These are phyloP conservation scores for Diaporthe amygdali DNA, from an alignment of 2,329 filamentous ascomycete genomes.

Conservation along the genomic window DNA sequence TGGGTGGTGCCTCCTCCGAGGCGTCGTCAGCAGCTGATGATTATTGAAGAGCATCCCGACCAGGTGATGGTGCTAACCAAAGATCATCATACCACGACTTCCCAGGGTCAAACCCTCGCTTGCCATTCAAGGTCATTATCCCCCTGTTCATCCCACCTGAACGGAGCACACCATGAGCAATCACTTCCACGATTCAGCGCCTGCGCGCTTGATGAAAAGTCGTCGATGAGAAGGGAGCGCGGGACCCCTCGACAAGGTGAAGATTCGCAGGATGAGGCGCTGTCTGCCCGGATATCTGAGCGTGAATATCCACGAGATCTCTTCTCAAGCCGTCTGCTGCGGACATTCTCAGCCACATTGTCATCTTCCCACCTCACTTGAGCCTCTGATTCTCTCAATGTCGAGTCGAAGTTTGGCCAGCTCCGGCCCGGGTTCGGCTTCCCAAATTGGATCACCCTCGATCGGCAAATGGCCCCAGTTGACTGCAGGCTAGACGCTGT, in stretches of 20 bases:
- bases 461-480: not conserved
- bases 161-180: not conserved
- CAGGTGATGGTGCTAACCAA: not conserved
- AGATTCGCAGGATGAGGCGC: too few relatives aligned
- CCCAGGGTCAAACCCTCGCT: not conserved
- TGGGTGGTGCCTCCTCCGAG: not conserved
- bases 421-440: not conserved
- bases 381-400: not conserved
- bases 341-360: not conserved
- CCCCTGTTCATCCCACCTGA: not conserved
- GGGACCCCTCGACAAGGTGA: too few relatives aligned
- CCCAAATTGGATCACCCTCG: not conserved
- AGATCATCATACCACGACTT: not conserved
- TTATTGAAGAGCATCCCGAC: not conserved
- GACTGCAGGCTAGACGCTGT: not conserved
- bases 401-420: not conserved
- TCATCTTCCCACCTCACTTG: not conserved
- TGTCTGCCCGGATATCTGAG: too few relatives aligned
- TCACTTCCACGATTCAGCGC: not conserved
- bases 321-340: not conserved
- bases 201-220: too few relatives aligned
- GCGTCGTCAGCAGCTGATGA: not conserved
- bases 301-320: too few relatives aligned
- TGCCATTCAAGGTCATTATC: not conserved
- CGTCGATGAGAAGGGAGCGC: too few relatives aligned